Conservation (phyloP, 495 filamentous ascomycete species). For the Penicillium desertorum region DNA sequence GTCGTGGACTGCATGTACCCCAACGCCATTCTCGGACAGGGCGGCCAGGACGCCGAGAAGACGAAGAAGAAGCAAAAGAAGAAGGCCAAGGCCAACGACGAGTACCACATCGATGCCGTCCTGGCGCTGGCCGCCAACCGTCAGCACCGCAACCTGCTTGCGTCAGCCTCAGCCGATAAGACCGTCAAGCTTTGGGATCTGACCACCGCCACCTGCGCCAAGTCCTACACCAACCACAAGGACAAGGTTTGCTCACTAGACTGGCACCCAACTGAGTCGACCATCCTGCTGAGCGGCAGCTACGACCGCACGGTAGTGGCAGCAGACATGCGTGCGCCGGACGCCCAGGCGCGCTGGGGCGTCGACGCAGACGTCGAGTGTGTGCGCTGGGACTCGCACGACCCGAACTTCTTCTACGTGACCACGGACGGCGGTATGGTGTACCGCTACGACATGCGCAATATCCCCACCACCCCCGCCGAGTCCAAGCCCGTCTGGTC, state of each 20-base stretch:
- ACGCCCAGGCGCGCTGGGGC: slow-evolving; percentile 78
- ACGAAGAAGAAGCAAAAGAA: slow-evolving; percentile 72
- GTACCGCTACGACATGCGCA: slow-evolving; percentile 81
- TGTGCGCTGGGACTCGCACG: slow-evolving; percentile 89
- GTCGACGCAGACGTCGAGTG: slow-evolving; percentile 94
- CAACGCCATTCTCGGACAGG: slow-evolving; percentile 92
- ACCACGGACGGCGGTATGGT: slow-evolving; percentile 88
- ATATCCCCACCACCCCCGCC: slow-evolving; percentile 63
- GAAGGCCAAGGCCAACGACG: slow-evolving; percentile 80
- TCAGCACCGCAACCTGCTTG: slow-evolving; percentile 90
- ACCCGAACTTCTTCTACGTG: slow-evolving; percentile 89
- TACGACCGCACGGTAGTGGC: slow-evolving; percentile 93
- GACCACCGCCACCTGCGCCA: slow-evolving; percentile 83
- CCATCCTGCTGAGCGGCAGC: slow-evolving; percentile 83
- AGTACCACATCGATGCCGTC: slow-evolving; percentile 92
- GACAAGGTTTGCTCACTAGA: slow-evolving; percentile 95
- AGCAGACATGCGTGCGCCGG: slow-evolving; percentile 89
- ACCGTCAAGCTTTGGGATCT: slow-evolving; percentile 98
- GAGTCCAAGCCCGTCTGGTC: slow-evolving; percentile 85
- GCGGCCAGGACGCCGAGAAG: slow-evolving; percentile 50
- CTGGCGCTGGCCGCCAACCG: slow-evolving; percentile 88
- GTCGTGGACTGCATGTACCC: slow-evolving; percentile 96
- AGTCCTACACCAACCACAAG: slow-evolving; percentile 86
- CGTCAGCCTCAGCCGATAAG: slow-evolving; percentile 92
- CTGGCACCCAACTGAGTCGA: slow-evolving; percentile 87